A percentile compares a stretch with the other conserved stretches of the same genome.
These are phyloP conservation scores for Candida parachauliodes DNA, from an alignment of 805 yeast genomes.

Conservation along the genomic window DNA sequence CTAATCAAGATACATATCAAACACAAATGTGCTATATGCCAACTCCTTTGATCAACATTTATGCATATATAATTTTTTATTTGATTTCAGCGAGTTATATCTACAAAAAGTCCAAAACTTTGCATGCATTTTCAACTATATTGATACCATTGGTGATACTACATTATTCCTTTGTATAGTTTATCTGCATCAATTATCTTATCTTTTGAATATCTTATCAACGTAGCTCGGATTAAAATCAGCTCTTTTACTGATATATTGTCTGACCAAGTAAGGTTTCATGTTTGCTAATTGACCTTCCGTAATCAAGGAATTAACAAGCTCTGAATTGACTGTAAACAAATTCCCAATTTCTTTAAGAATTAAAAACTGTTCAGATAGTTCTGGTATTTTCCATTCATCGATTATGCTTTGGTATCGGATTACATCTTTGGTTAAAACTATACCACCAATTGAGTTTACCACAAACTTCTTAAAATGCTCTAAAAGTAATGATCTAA, in stretches of 20 bases:
- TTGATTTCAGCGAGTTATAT: constrained; percentile 1
- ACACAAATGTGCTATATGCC: constrained; percentile 59
- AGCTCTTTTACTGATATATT: constrained; percentile 63
- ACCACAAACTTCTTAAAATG: constrained; percentile 77
- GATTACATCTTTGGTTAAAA: constrained; percentile 77
- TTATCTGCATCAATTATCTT: neutral
- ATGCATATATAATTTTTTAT: constrained; percentile 25
- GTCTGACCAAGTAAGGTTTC: constrained; percentile 58
- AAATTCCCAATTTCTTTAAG: constrained; percentile 80
- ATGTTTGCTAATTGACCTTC: constrained; percentile 75
- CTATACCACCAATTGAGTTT: constrained; percentile 77
- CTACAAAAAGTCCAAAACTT: neutral
- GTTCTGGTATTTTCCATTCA: constrained; percentile 59
- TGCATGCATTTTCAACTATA: neutral
- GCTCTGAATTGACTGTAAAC: constrained; percentile 79
- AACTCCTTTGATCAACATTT: constrained; percentile 45
- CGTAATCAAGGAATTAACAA: constrained; percentile 70
- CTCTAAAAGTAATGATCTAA: constrained; percentile 56
- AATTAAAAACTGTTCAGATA: constrained; percentile 62
- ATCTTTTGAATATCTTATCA: constrained; percentile 37
- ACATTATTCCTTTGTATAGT: neutral
- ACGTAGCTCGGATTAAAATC: constrained; percentile 60
- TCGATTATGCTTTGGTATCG: constrained; percentile 68
- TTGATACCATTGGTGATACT: neutral
- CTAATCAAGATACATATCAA: constrained; percentile 17